These are phyloP conservation scores for Aureobasidium vineae DNA, from an alignment of 2,329 filamentous ascomycete species.

Conservation along the genomic window DNA sequence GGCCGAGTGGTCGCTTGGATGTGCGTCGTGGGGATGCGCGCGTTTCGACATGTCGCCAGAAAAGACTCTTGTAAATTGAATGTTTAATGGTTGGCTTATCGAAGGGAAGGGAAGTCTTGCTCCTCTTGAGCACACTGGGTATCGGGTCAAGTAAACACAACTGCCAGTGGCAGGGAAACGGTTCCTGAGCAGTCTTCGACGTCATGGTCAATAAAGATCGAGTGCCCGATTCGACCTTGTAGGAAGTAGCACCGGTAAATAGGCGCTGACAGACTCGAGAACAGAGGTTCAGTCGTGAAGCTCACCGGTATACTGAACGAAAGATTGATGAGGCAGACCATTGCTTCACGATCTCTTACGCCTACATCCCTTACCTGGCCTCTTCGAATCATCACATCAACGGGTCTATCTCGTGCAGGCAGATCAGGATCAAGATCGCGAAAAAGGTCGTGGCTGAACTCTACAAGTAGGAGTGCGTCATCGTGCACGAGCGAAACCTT, in stretches of 20 bases:
- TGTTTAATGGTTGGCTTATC: not conserved
- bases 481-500: slow-evolving; percentile 9
- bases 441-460: not conserved
- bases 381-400: not conserved
- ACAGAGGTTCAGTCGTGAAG: not conserved
- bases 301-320: too few species aligned
- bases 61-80: not conserved
- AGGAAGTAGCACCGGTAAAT: not conserved
- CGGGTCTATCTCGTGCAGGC: not conserved
- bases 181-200: slow-evolving; percentile 15
- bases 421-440: slow-evolving; percentile 1
- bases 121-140: not conserved
- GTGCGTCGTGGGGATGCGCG: slow-evolving; percentile 19
- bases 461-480: not conserved
- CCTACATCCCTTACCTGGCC: not conserved
- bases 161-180: slow-evolving; percentile 10
- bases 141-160: slow-evolving; percentile 7
- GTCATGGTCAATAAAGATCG: slow-evolving; percentile 6
- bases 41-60: slow-evolving; percentile 13
- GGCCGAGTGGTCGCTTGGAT: slow-evolving; percentile 19
- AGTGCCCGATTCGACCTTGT: not conserved
- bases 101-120: not conserved
- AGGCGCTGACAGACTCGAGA: not conserved
- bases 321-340: too few species aligned
- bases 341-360: not conserved